Evolutionary conservation across 331 rosid genomes (phyloP).

Genomic region (Stylosanthes scabra): DNA sequence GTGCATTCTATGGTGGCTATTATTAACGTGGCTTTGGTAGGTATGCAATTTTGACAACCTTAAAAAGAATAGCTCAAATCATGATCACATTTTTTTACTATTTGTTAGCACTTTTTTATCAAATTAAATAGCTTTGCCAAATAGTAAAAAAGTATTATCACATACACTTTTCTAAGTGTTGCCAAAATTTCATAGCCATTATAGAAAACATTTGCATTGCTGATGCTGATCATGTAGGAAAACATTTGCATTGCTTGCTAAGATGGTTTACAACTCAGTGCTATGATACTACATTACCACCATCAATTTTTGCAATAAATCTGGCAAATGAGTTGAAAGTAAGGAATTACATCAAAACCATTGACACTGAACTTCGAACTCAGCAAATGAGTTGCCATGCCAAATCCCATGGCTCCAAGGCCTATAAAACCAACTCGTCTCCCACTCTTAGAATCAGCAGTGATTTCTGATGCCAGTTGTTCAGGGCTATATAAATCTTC

Average conservation of each 20-base stretch:
- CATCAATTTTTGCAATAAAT: slow-evolving; percentile 24
- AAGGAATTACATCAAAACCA: slow-evolving; percentile 90
- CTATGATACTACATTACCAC: not conserved
- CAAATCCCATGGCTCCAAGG: slow-evolving; percentile 99
- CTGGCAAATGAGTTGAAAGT: slow-evolving; percentile 25
- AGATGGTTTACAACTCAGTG: slow-evolving; percentile 16
- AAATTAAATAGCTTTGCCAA: too few relatives aligned
- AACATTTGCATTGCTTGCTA: slow-evolving; percentile 7
- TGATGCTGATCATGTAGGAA: slow-evolving; percentile 2
- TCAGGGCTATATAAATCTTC: slow-evolving; percentile 72
- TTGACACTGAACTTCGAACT: slow-evolving; percentile 67
- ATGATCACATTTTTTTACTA: too few relatives aligned
- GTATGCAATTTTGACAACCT: too few relatives aligned
- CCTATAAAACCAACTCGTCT: slow-evolving; percentile 87
- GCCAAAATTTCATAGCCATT: too few relatives aligned
- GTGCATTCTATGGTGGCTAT: too few relatives aligned
- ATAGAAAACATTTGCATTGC: too few relatives aligned
- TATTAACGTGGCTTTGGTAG: too few relatives aligned
- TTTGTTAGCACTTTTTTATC: too few relatives aligned
- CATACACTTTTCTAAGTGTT: too few relatives aligned
- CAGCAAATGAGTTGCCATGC: slow-evolving; percentile 95
- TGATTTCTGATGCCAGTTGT: slow-evolving; percentile 64
- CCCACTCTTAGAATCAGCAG: slow-evolving; percentile 53
- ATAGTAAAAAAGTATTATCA: too few relatives aligned
- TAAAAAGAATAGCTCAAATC: too few relatives aligned